Evolutionary conservation across 2,329 filamentous ascomycete species (phyloP).

Genomic region (Dothiorella sarmentorum): DNA sequence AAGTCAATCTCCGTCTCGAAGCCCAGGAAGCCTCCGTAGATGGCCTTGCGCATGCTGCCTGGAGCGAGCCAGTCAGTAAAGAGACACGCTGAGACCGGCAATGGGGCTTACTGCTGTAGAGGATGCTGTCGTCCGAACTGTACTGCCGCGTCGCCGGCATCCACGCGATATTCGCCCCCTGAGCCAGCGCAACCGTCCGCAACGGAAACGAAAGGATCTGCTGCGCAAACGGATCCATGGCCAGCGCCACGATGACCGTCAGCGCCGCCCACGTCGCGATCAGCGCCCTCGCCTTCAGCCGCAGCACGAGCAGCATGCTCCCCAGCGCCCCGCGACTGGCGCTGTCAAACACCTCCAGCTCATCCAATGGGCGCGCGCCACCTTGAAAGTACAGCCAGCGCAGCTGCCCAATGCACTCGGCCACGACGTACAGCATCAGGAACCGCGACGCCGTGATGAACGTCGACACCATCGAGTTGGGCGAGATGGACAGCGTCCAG

Average conservation of each 20-base stretch:
- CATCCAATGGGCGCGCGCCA: conserved; percentile 21
- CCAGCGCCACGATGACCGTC: conserved; percentile 17
- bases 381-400: conserved; percentile 34
- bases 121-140: neutral
- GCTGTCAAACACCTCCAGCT: conserved; percentile 30
- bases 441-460: conserved; percentile 33
- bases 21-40: conserved; percentile 11
- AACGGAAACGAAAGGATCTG: conserved; percentile 18
- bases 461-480: conserved; percentile 35
- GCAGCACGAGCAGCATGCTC: neutral
- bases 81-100: too few species aligned
- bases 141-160: neutral
- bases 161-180: neutral
- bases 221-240: conserved; percentile 20
- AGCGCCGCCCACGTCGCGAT: conserved; percentile 18
- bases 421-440: conserved; percentile 30
- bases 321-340: conserved; percentile 25
- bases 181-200: neutral
- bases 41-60: conserved; percentile 13
- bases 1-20: conserved; percentile 9
- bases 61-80: neutral
- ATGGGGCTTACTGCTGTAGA: neutral
- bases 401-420: conserved; percentile 34
- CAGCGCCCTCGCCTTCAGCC: neutral
- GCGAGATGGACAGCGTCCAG: neutral